Base-by-base conservation (phyloP, 345 rosid genomes). In the Cardamine resedifolia region DNA sequence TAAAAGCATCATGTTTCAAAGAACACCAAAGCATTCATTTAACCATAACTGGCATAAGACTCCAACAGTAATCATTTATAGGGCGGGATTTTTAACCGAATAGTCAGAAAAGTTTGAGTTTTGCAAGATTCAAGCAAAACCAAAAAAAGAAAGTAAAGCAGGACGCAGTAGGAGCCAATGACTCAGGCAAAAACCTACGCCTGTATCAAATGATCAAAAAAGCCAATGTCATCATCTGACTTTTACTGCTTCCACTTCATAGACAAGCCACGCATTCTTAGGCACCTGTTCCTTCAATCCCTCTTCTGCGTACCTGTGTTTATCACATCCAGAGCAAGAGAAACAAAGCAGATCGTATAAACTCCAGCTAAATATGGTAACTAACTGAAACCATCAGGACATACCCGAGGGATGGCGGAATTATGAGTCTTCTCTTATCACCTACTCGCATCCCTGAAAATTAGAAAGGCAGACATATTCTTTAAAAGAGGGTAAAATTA, bases 391-490 rank as follows among this genome's bases (percentile, higher is more conserved):
- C 31, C 47, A 34, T 14, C 12, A 31, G 27, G 24, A 60, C 78
- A 77, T 86, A 93, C 98, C 97, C 88, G 79, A 89, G 78, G 4
- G 88, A 79, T 8, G 98, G 97, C 1, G 96, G 97, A 70, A 91
- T 78, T 0, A 79, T 79, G 15, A 94, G 79, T 77, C 95, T 86
- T 78, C 98, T 85, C 72, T 83, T 94, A 71, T 83, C 95, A 49
- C 97, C 98, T 69, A 84, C 81, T 62, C 83, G 86, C 98, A 94
- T 94, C 48, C 97, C 96, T 91, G 81, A 47, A 19, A 51, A 78
- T 71, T 33, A 73, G 4, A 10, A 2, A 56, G n/a, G 51, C 47
- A 21, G 60, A 58, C 26, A 14, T 48, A 5, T 18, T 41, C 20
- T 53, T 53, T 31, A 26, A 3, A 36, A n/a, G 16, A 56, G 3